Evolutionary conservation across 192 early-diverging fungal genomes (phyloP), one percentile per base, ranked within the genome.

Genomic region (Backusella mclennaniae): DNA sequence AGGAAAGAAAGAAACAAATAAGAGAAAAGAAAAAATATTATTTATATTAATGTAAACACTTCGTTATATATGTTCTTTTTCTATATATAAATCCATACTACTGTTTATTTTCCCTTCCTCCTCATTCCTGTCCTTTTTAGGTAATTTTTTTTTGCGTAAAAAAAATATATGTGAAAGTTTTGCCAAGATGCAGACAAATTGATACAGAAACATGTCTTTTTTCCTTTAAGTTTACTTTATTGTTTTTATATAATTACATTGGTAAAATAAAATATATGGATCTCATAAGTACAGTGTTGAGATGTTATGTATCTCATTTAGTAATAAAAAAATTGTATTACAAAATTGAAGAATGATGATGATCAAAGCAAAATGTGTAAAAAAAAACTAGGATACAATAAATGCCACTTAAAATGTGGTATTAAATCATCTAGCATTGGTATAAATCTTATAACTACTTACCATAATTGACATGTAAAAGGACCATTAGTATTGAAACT

Each of bases 321-420:
- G 8, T 3, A 59, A 59, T 59, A 59, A 59, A 26, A 59, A 2
- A 23, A 59, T 26, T 26, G 53, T 59, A 12, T 8, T 59, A 59
- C 53, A 59, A 59, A 59, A 59, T 6, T 26, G 52, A 59, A 59
- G 53, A 59, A 59, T 59, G 53, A 59, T 59, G 53, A 59, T 59
- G 21, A 59, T 11, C 17, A 21, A 59, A 59, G 23, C 53, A 26
- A 59, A 23, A 59, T 23, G 53, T 23, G 23, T 23, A 59, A 59
- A 59, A 59, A 56, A 59, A 59, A 59, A 59, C 53, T 26, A 6
- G 9, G 21, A 59, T 59, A 8, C 53, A 26, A 59, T 23, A 59
- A 49, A 19, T 19, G n/a, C 6, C 19, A 49, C 46, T 49, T 49
- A 6, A 39, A 59, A 59, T 59, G 53, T 59, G 11, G 26, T 59